Base-by-base conservation (phyloP, 768 basidiomycete species). In the Cystofilobasidium capitatum region DNA sequence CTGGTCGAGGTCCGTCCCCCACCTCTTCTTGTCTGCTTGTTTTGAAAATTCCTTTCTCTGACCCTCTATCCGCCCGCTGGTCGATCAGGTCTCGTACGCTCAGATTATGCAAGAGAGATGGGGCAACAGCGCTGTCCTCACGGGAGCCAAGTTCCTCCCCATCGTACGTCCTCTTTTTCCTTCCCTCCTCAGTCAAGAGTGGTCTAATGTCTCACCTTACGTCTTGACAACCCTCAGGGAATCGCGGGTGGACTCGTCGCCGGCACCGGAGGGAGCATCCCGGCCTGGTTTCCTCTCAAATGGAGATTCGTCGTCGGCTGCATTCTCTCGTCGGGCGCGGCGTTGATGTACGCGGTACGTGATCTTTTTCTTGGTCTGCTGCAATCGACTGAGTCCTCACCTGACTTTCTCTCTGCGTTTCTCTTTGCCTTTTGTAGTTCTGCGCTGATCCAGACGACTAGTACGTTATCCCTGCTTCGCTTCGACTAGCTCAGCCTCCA, bases 81-180 rank as follows among this genome's bases (percentile, higher is more conserved):
- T 49, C 22, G 47, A 31, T 35, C 47, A 64, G 37, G 22, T 55
- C 49, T n/a, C 62, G 24, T 64, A 47, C 62, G 47, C 62, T 24
- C n/a, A 37, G 1, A 24, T 64, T 24, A 47, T 64, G 29, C 62
- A 64, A 29, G 2, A 13, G 1, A 16, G n/a, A 33, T 64, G 62
- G 62, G n/a, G n/a, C 8, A 51, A 64, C 37, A 39, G 35, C 0
- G 49, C 62, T 17, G 49, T 64, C 49, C 36, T 64, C 35, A 64
- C 62, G 3, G 62, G 47, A 2, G 62, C 37, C 35, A 54, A 37
- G n/a, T 39, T 55, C 24, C 58, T n/a, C 5, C 58, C 36, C 12
- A 33, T 36, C 22, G 35, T 39, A 5, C 58, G 37, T 59, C 39
- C 58, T 8, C 37, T 6, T 9, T n/a, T n/a, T 51, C 49, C 37